Base-by-base conservation (phyloP, 192 early-diverging fungal genomes). In the Backusella tuberculispora region DNA sequence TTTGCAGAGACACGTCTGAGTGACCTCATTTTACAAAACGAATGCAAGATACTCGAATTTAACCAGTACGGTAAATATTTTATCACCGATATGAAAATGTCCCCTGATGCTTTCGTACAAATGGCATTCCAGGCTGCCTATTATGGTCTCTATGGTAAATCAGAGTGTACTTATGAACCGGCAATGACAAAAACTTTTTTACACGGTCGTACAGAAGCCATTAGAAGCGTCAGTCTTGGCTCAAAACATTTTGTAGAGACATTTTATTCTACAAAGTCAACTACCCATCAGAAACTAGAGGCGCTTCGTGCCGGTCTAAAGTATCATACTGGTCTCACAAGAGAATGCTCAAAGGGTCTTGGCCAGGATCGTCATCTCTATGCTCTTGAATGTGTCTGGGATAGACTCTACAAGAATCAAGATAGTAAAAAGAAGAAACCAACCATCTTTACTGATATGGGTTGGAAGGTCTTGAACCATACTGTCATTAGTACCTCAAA, bases 311-410 rank as follows among this genome's bases (percentile, higher is more conserved):
- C 75, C 9, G 94, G 94, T 1, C 76, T 88, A 47, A 80, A 78
- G 21, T 72, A 86, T 15, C 96, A 96, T 53, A 76, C 84, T 2
- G 76, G 82, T 34, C 85, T 90, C 78, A 93, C 93, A 63, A 76
- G 70, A 17, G 91, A 89, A 0, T 93, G 92, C 14, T 81, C 91
- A 3, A 73, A 79, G 53, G 96, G 95, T 17, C 48, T 88, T 43
- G 96, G 95, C 44, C 90, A 95, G 67, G 96, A 97, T 77, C 90
- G 95, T 38, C 96, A 97, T 80, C 67, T 97, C 80, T 89, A 96
- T 24, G 95, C 92, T 1, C 88, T 97, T 29, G 84, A 90, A 56
- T 88, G 83, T 74, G 82, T 91, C 78, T 88, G 76, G 76, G 74
- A 85, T 26, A 69, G 76, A 43, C 17, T 80, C 14, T 21, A 78